Evolutionary conservation across 345 rosid genomes (phyloP).

Genomic region (Fremontodendron californicum): DNA sequence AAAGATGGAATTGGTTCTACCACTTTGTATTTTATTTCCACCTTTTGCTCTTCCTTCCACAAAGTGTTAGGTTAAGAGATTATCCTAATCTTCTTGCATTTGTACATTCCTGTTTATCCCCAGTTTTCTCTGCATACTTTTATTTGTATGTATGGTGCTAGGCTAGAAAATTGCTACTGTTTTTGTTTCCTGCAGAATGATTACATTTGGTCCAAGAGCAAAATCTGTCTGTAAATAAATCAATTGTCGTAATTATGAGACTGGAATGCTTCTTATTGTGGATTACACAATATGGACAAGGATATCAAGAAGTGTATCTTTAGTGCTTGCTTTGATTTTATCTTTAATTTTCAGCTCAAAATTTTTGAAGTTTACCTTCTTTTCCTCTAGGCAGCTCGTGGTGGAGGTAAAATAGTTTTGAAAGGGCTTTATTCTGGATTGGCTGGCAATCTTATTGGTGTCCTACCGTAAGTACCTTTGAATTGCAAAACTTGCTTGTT

Average conservation of each 20-base stretch:
- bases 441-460: constrained; percentile 89
- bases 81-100: not conserved
- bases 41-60: not conserved
- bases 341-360: not conserved
- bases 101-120: not conserved
- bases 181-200: not conserved
- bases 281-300: not conserved
- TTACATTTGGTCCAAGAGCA: not conserved
- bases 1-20: not conserved
- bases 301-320: not conserved
- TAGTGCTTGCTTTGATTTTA: not conserved
- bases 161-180: not conserved
- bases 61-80: not conserved
- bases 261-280: not conserved
- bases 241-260: not conserved
- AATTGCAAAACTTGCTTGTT: constrained; percentile 1
- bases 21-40: not conserved
- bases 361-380: not conserved
- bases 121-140: not conserved
- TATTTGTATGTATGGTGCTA: not conserved
- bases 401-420: constrained; percentile 73
- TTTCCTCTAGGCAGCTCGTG: constrained; percentile 63
- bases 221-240: not conserved
- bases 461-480: constrained; percentile 70
- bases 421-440: constrained; percentile 97